Evolutionary conservation across 805 yeast species (phyloP).

Genomic region (Suhomyces xylopsoci): DNA sequence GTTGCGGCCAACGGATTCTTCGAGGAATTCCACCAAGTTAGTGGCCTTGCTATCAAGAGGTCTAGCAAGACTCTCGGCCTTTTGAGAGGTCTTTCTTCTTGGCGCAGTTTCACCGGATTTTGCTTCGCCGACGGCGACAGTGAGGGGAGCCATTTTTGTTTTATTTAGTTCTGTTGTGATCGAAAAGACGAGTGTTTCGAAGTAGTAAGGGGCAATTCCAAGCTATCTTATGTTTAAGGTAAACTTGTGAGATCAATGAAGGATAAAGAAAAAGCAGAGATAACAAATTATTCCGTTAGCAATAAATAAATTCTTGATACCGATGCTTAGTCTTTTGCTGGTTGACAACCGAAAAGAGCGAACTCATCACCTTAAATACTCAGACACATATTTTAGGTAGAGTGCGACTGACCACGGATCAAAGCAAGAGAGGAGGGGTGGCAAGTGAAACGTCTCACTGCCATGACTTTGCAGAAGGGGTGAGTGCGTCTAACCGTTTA

Average conservation of each 20-base stretch:
- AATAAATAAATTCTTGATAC: background rate
- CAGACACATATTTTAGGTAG: background rate
- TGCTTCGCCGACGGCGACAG: slow-evolving; percentile 68
- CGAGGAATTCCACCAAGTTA: slow-evolving; percentile 67
- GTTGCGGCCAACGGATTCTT: slow-evolving; percentile 58
- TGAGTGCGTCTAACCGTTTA: background rate
- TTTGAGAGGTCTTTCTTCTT: slow-evolving; percentile 57
- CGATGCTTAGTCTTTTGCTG: background rate
- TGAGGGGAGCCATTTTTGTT: slow-evolving; percentile 23
- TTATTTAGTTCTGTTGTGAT: background rate
- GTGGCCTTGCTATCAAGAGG: slow-evolving; percentile 64
- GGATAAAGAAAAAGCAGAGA: background rate
- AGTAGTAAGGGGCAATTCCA: background rate
- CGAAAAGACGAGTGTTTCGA: background rate
- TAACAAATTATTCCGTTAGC: background rate
- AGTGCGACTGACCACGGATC: slow-evolving; percentile 2
- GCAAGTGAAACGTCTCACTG: background rate
- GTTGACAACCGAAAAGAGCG: slow-evolving; percentile 2
- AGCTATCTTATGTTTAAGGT: background rate
- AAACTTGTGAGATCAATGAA: background rate
- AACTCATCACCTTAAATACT: slow-evolving; percentile 1
- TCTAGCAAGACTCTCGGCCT: slow-evolving; percentile 49
- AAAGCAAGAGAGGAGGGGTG: slow-evolving; percentile 2
- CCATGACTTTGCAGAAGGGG: background rate
- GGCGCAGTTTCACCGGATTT: slow-evolving; percentile 80